A percentile compares a stretch with the other conserved stretches of the same genome.
phyloP scores from a whole-genome alignment of 73 alveolate species.

The Paramecium octaurelia region DNA sequence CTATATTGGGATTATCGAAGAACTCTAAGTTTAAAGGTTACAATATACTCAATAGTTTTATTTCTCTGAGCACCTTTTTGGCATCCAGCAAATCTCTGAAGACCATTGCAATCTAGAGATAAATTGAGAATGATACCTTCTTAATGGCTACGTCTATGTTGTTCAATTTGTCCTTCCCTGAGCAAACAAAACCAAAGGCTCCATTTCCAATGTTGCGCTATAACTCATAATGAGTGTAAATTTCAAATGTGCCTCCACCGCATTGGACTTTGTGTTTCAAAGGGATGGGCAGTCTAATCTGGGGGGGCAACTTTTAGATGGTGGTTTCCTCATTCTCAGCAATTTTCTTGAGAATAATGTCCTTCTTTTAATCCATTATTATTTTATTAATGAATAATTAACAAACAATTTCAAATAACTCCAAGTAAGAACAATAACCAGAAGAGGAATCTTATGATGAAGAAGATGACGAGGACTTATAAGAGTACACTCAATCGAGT shows the following conservation, averaged over 20 bases:
- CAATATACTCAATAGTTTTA: conserved; percentile 67
- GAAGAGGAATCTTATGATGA: conserved; percentile 40
- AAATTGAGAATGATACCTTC: conserved; percentile 60
- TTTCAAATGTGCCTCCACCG: conserved; percentile 70
- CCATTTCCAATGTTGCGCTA: conserved; percentile 77
- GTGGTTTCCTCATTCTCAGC: not conserved
- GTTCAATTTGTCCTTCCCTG: conserved; percentile 78
- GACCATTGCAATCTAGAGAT: conserved; percentile 51
- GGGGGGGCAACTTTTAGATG: not conserved
- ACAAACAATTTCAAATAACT: conserved; percentile 12
- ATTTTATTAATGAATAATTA: not conserved
- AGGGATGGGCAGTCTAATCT: not conserved
- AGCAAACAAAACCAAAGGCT: conserved; percentile 88
- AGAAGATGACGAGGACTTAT: conserved; percentile 15
- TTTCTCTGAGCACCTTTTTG: conserved; percentile 86
- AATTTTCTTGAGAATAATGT: not conserved
- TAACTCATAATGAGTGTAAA: conserved; percentile 74
- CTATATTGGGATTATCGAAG: conserved; percentile 85
- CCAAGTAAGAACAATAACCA: not conserved
- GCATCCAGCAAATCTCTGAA: conserved; percentile 88
- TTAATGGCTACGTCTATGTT: conserved; percentile 83
- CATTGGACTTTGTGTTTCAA: conserved; percentile 31
- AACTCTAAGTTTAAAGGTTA: conserved; percentile 46
- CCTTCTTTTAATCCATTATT: not conserved
- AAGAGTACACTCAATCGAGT: not conserved